Conservation (phyloP, 805 yeast species). For the Candida qinlingensis region DNA sequence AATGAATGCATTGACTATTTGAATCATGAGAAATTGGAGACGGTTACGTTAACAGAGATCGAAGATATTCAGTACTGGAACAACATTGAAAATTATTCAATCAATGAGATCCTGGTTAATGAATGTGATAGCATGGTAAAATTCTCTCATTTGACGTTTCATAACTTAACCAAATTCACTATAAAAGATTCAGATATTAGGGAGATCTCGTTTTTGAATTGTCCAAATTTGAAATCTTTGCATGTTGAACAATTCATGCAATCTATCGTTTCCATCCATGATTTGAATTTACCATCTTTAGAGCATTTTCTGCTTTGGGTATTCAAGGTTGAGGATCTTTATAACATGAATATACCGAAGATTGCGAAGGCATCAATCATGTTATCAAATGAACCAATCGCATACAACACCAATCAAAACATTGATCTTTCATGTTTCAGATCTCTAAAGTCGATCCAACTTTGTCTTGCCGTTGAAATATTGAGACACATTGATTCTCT, state of each 20-base stretch:
- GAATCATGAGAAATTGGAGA: not conserved
- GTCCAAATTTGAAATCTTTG: slow-evolving; percentile 7
- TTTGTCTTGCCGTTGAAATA: slow-evolving; percentile 15
- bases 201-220: slow-evolving; percentile 2
- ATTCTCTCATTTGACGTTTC: slow-evolving; percentile 4
- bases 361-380: slow-evolving; percentile 10
- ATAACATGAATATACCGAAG: slow-evolving; percentile 6
- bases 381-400: slow-evolving; percentile 16
- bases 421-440: slow-evolving; percentile 12
- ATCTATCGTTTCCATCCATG: slow-evolving; percentile 5
- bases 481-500: slow-evolving; percentile 5
- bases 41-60: slow-evolving; percentile 4
- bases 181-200: slow-evolving; percentile 13
- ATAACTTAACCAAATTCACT: not conserved
- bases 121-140: slow-evolving; percentile 7
- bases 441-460: slow-evolving; percentile 6
- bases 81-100: slow-evolving; percentile 5
- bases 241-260: slow-evolving; percentile 17
- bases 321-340: slow-evolving; percentile 5
- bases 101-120: slow-evolving; percentile 3
- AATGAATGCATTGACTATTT: slow-evolving; percentile 11
- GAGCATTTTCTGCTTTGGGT: slow-evolving; percentile 10
- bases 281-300: slow-evolving; percentile 11
- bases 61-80: slow-evolving; percentile 11
- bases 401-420: not conserved